Base-by-base conservation (phyloP, 2,329 filamentous ascomycete genomes). In the Paracamarosporium sp. region DNA sequence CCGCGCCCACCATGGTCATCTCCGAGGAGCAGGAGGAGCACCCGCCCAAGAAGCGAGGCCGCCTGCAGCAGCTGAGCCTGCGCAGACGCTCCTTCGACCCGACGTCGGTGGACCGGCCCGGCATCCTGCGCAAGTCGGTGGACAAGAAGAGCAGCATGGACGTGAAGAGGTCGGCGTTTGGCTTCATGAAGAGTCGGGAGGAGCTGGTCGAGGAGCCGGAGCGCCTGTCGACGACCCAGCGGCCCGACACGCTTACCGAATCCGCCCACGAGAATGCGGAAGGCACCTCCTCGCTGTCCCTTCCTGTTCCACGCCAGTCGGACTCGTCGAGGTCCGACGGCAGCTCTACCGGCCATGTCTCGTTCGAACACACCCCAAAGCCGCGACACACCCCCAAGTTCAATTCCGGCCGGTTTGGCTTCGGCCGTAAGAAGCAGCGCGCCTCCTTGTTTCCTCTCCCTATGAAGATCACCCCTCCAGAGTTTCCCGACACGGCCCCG, bases 301-400 rank as follows among this genome's bases (percentile, higher is more conserved):
- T 90, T 20, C 86, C 88, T 11, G 80, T 86, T 28, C 84, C 85
- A 61, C 83, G 91, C 38, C 79, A 90, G 27, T 95, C 91, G 5
- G 94, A 97, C 70, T 97, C 94, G 1, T 97, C 93, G 2, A 86
- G 91, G 64, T 97, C 94, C 27, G 93, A 97, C 75, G 90, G 86
- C 43, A 96, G 91, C 77, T 91, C 89, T 15, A 87, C 84, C 40
- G 74, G 72, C 28, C 74, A 77, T 54, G 63, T 76, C 63, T 73
- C 72, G 25, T 76, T 77, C 44, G 74, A 75, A 28, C 45, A 69
- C 48, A 69, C 63, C 27, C 64, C 73, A 24, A 71, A 66, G 20
- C 78, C 73, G 63, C 72, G 55, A 55, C 70, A 65, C 89, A 93
- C 68, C 63, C 68, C 88, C 85, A 33, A 90, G 85, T 22, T 61